Base-by-base conservation (phyloP, 2,329 filamentous ascomycete genomes). In the Ilyonectria robusta region DNA sequence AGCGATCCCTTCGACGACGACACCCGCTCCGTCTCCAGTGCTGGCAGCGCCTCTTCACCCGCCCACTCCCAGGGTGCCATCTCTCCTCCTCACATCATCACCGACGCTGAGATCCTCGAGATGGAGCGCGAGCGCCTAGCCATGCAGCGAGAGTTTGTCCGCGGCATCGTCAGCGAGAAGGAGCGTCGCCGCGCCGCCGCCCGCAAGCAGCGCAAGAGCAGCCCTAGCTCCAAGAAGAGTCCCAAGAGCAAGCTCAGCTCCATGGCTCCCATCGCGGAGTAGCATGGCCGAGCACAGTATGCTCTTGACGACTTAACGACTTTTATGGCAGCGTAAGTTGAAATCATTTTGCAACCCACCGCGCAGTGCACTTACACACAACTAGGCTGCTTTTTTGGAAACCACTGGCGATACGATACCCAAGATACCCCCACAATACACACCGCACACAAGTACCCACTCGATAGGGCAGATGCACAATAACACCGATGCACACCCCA, bases 101-200 rank as follows among this genome's bases (percentile, higher is more conserved):
- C 81, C 57, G 85, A 86, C 67, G 83, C 83, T 68, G 84, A 88
- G 78, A 75, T 87, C 47, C 77, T 87, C 59, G 81, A 85, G 77
- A 77, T 84, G 75, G 84, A 88, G 76, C 84, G 84, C 56, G 82
- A 88, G 78, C 83, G 85, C 74, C 79, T 82, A 59, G 71, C 69
- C 62, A 78, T 85, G 76, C 85, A 89, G 78, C 84, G 84, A 70
- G 86, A 89, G 79, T 84, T 84, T 54, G 76, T 88, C 70, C 82
- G 84, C 70, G 82, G 85, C 71, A 75, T 88, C 55, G 77, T 86
- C 70, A 77, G 75, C 71, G 87, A 89, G 82, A 88, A 88, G 85
- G 87, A 89, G 80, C 81, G 83, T 60, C 82, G 87, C 44, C 82
- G 83, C 67, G 79, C 81, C 37, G 73, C 72, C 62, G 74, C 72